Evolutionary conservation across 345 rosid genomes (phyloP).

Genomic region (Carallia pectinifolia): DNA sequence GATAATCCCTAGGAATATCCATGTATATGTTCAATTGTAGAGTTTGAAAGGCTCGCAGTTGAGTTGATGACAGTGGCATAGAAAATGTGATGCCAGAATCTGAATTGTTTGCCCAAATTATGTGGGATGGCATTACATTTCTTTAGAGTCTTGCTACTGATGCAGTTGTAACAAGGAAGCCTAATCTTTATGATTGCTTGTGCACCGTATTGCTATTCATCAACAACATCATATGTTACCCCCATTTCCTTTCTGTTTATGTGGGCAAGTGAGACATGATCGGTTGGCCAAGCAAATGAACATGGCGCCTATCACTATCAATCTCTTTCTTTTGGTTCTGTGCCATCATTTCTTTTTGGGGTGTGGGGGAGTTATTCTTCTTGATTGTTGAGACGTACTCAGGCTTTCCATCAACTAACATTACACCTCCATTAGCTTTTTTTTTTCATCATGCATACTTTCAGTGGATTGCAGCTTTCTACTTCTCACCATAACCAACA

Average conservation of each 20-base stretch:
- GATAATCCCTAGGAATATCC: constrained; percentile 2
- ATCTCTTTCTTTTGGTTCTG: too few relatives aligned
- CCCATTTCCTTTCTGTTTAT: background rate
- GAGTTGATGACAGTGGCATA: background rate
- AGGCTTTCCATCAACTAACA: too few relatives aligned
- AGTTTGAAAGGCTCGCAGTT: background rate
- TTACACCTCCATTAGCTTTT: background rate
- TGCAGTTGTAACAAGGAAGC: background rate
- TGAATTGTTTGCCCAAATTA: background rate
- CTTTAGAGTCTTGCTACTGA: background rate
- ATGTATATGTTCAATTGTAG: background rate
- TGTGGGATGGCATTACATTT: background rate
- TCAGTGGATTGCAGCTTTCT: background rate
- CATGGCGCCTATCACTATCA: too few relatives aligned
- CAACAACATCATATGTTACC: too few relatives aligned
- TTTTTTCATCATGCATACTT: background rate
- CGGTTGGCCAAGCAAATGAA: too few relatives aligned
- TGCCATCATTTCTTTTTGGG: too few relatives aligned
- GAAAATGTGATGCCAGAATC: background rate
- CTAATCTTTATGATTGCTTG: constrained; percentile 6
- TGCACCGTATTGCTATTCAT: background rate
- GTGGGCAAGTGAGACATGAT: too few relatives aligned
- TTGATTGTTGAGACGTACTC: too few relatives aligned
- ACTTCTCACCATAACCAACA: background rate
- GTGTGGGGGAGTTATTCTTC: too few relatives aligned